Evolutionary conservation across 1,284 basidiomycete genomes (phyloP), one percentile per base, ranked within the genome.

Genomic region (Malassezia brasiliensis): DNA sequence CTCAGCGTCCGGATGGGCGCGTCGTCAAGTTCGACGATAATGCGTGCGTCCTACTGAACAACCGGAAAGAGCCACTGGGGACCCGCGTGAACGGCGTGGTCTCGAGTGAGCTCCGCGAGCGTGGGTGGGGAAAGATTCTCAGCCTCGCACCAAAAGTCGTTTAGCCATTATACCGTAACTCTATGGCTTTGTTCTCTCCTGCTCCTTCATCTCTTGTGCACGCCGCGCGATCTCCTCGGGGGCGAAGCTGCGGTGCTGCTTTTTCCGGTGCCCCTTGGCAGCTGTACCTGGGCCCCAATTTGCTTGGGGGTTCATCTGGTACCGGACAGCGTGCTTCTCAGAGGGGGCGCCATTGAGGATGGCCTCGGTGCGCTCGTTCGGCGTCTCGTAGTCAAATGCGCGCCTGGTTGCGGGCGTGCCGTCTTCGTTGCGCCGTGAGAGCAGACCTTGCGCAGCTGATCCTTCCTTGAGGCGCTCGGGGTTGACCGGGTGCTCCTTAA

Each of bases 1-100:
- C 86, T 10, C 80, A 83, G 39, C 79, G 89, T 69, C 85, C 89
- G n/a, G 90, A 94, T 75, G 90, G 90, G 5, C 81, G 87, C 12
- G 80, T 83, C 62, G 80, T 91, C 68, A 82, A 88, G 47, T 98
- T 98, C 77, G 94, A 98, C 77, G 94, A 98, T 80, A 96, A 96
- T 72, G 94, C 94, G 0, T 91, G 85, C 32, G 90, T 98, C 1
- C 78, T 98, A 30, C 77, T 99, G 59, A 98, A 99, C 77, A 89
- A 89, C 79, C 96, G 96, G 79, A 83, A 86, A 66, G 93, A 98
- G 77, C 90, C 96, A 84, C 76, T 96, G 59, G 93, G 90, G 7
- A 94, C 91, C 56, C 83, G 93, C 67, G 89, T 98, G 62, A 87
- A 86, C 68, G 90, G 93, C 0, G 85, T 93, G 37, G 91, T 96